phyloP scores from a whole-genome alignment of 495 filamentous ascomycete species.

The Lentithecium fluviatile region DNA sequence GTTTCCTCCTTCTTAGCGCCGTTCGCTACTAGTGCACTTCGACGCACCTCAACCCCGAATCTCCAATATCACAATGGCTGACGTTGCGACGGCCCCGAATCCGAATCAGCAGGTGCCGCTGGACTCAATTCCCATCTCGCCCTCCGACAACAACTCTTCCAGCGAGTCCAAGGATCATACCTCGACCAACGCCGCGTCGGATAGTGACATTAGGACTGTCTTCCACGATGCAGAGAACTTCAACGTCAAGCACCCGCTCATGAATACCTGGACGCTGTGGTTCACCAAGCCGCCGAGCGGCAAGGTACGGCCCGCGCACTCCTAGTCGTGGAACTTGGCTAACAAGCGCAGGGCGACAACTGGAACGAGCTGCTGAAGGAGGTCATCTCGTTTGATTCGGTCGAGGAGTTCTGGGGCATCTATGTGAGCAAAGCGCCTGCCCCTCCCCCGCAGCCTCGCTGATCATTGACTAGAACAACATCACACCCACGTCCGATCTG shows the following conservation, averaged over 20 bases:
- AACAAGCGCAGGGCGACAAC: slow-evolving; percentile 74
- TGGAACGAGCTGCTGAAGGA: slow-evolving; percentile 98
- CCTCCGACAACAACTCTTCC: slow-evolving; percentile 49
- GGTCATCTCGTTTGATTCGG: slow-evolving; percentile 95
- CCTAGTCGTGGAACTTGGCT: background rate
- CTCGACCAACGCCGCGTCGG: slow-evolving; percentile 38
- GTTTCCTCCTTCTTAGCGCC: background rate
- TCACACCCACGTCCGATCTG: slow-evolving; percentile 90
- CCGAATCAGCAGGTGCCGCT: slow-evolving; percentile 49
- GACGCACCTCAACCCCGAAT: background rate
- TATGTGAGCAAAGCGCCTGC: slow-evolving; percentile 68
- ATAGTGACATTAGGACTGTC: slow-evolving; percentile 72
- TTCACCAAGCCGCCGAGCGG: slow-evolving; percentile 98
- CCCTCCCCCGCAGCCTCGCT: slow-evolving; percentile 21
- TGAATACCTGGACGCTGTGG: slow-evolving; percentile 97
- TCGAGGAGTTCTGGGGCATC: slow-evolving; percentile 99
- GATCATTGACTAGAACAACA: slow-evolving; percentile 77
- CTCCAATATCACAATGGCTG: slow-evolving; percentile 32
- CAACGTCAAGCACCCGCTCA: slow-evolving; percentile 96
- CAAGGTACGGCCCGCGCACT: slow-evolving; percentile 61
- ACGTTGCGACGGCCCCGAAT: slow-evolving; percentile 35
- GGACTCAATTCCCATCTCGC: slow-evolving; percentile 72
- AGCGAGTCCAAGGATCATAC: slow-evolving; percentile 43
- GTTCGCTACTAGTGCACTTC: background rate
- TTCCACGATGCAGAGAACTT: slow-evolving; percentile 98